phyloP scores from a whole-genome alignment of 169 alveolate species.

The Cryptosporidium sp. region DNA sequence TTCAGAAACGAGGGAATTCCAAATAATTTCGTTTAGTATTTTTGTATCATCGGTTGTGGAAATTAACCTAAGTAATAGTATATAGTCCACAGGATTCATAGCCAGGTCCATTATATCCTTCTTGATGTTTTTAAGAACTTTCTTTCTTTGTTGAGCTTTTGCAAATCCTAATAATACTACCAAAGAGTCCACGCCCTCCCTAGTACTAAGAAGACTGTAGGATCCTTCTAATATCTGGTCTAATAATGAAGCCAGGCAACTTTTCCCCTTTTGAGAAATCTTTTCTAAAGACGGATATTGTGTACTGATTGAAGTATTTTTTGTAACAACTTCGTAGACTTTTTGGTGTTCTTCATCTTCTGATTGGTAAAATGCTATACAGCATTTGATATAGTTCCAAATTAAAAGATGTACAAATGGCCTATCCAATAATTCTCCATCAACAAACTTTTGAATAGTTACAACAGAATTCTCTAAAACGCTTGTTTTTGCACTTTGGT shows the following conservation, averaged over 20 bases:
- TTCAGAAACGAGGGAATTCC: constrained; percentile 30
- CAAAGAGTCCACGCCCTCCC: constrained; percentile 64
- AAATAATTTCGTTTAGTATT: constrained; percentile 50
- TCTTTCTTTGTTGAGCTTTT: constrained; percentile 72
- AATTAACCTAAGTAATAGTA: constrained; percentile 28
- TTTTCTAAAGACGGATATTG: constrained; percentile 1
- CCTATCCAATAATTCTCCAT: constrained; percentile 50
- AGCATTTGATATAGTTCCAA: constrained; percentile 68
- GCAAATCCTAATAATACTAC: constrained; percentile 56
- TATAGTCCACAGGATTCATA: constrained; percentile 47
- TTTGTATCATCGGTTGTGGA: constrained; percentile 65
- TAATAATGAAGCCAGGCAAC: constrained; percentile 1
- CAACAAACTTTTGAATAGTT: constrained; percentile 59
- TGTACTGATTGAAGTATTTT: background rate
- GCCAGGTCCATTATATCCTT: constrained; percentile 39
- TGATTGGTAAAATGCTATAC: constrained; percentile 19
- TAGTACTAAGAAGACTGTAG: constrained; percentile 47
- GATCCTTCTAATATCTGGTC: constrained; percentile 65
- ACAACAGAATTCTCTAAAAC: constrained; percentile 39
- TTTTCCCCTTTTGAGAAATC: constrained; percentile 34
- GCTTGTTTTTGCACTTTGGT: constrained; percentile 41
- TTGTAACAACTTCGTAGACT: background rate
- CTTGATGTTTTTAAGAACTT: constrained; percentile 44
- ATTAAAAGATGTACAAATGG: constrained; percentile 56
- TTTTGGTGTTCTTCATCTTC: background rate